Evolutionary conservation across 306 rosid species (phyloP), one percentile per base, ranked within the genome.

Genomic region (Ormosia semicastrata): DNA sequence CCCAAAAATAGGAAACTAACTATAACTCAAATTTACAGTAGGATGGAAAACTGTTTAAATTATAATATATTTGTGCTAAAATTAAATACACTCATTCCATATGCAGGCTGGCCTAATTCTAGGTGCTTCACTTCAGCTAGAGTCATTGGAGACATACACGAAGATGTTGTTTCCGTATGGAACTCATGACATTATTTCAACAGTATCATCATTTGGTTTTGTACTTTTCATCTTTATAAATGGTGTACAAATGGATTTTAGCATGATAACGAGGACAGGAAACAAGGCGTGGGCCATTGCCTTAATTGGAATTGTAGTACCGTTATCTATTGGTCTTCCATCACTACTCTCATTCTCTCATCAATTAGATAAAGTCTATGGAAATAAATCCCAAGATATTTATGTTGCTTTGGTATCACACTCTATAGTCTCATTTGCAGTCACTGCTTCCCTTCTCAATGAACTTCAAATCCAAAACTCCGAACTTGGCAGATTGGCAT

Each of bases 221-320:
- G 59, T 46, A 0, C 37, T 89, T 3, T 89, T 83, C 79, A 3
- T 85, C 65, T 92, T 94, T 40, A 53, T 82, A 14, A 67, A 73
- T 2, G 91, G 88, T 3, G 96, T 86, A 1, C 89, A 91, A 63
- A 91, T 91, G 93, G 94, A 94, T 43, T 43, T 79, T 7, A 79
- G 85, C 44, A 33, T 88, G 90, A 72, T 87, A 40, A 29, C 63
- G 1, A 89, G 79, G 41, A 80, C 86, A 14, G 97, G 94, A 50
- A 81, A 46, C 49, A 92, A 75, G 46, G 68, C 92, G 0, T 40
- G 88, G 73, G 3, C 76, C 10, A 79, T 81, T 4, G 91, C 87
- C 9, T 8, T 85, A 4, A 5, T 10, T 1, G 75, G 91, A 15
- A 3, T 85, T 4, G 3, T 52, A 0, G 11, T 32, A 0, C 92